Evolutionary conservation across 768 basidiomycete genomes (phyloP).

Genomic region (Megacollybia marginata): DNA sequence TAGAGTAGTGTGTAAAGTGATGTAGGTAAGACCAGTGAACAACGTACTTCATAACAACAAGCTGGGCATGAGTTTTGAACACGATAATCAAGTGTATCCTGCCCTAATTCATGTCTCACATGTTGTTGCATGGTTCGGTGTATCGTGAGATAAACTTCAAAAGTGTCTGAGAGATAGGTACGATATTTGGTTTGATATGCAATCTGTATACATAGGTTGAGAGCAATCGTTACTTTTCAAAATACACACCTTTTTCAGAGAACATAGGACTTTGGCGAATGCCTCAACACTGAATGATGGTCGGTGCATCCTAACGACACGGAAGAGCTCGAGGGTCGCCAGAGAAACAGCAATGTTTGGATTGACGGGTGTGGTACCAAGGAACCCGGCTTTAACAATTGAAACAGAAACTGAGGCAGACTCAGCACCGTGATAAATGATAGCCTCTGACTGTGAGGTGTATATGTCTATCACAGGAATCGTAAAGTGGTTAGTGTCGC

Average conservation of each 20-base stretch:
- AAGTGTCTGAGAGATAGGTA: constrained; percentile 20
- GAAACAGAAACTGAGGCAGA: constrained; percentile 2
- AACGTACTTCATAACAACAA: constrained; percentile 25
- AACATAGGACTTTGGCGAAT: constrained; percentile 18
- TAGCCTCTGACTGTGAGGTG: background rate
- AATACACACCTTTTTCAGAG: constrained; percentile 13
- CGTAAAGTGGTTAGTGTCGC: background rate
- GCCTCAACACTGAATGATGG: constrained; percentile 18
- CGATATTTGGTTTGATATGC: constrained; percentile 16
- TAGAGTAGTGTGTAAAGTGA: constrained; percentile 3
- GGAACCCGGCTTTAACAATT: constrained; percentile 10
- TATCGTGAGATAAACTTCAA: constrained; percentile 27
- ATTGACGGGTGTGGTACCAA: constrained; percentile 7
- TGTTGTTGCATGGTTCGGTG: constrained; percentile 8
- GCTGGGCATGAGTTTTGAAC: constrained; percentile 26
- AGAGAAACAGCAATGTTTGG: constrained; percentile 15
- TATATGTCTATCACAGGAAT: constrained; percentile 11
- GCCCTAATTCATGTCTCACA: constrained; percentile 17
- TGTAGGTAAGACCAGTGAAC: background rate
- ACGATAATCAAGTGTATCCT: constrained; percentile 22
- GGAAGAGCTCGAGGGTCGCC: constrained; percentile 13
- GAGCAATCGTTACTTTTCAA: background rate
- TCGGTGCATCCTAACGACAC: constrained; percentile 6
- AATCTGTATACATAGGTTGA: constrained; percentile 9
- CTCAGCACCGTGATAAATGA: constrained; percentile 3